Evolutionary conservation across 169 alveolate species (phyloP).

Genomic region (Cryptosporidium baileyi): DNA sequence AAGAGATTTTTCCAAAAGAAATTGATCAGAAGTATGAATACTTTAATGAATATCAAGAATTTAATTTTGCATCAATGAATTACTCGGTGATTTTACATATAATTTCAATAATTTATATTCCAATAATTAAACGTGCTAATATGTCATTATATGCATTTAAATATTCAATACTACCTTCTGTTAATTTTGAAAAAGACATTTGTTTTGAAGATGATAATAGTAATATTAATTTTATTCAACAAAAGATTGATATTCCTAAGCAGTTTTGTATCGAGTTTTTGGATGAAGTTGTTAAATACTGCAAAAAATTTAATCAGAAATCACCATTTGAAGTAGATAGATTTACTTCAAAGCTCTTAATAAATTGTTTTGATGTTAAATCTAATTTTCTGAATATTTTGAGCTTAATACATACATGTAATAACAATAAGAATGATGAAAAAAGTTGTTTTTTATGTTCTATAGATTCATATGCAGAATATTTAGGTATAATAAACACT

Average conservation of each 20-base stretch:
- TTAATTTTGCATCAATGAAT: not conserved
- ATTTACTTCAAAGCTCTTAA: too few relatives aligned
- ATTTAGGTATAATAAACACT: slow-evolving; percentile 43
- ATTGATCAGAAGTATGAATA: not conserved
- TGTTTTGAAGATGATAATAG: not conserved
- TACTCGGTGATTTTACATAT: slow-evolving; percentile 17
- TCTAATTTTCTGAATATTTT: not conserved
- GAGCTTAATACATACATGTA: slow-evolving; percentile 39
- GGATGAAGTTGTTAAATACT: slow-evolving; percentile 23
- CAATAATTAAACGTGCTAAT: slow-evolving; percentile 40
- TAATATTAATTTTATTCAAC: not conserved
- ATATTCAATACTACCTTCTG: not conserved
- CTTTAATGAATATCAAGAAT: not conserved
- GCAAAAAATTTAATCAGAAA: not conserved
- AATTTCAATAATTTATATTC: slow-evolving; percentile 27
- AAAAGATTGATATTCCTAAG: not conserved
- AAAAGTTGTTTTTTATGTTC: slow-evolving; percentile 31
- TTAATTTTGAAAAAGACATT: not conserved
- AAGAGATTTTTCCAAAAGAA: not conserved
- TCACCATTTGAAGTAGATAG: slow-evolving; percentile 38
- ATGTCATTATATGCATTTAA: slow-evolving; percentile 48
- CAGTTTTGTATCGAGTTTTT: slow-evolving; percentile 55
- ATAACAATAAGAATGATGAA: not conserved
- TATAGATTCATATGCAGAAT: slow-evolving; percentile 44
- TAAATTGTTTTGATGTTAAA: not conserved